Evolutionary conservation across 441 rosid species (phyloP).

Genomic region (Corymbia calophylla): DNA sequence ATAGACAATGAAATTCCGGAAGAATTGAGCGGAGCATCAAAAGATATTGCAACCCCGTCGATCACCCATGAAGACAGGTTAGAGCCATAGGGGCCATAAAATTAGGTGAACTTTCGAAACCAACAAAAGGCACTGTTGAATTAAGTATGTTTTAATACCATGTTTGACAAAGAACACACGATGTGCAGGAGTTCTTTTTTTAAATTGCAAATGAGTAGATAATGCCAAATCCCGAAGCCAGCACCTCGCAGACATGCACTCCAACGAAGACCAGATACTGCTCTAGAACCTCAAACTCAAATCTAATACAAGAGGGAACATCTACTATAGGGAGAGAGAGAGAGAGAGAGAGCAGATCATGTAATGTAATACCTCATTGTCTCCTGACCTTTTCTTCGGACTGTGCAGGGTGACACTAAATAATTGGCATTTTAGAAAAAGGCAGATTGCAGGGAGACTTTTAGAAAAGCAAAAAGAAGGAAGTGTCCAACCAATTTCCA

Average conservation of each 20-base stretch:
- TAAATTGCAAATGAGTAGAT: neutral
- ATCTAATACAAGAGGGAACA: neutral
- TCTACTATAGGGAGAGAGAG: neutral
- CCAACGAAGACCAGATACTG: neutral
- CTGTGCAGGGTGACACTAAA: constrained; percentile 8
- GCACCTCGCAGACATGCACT: neutral
- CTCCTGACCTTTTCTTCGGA: neutral
- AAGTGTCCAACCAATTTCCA: neutral
- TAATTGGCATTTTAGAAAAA: neutral
- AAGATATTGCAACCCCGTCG: neutral
- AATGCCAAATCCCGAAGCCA: neutral
- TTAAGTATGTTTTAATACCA: neutral
- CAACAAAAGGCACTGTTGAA: neutral
- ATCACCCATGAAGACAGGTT: neutral
- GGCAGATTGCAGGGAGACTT: neutral
- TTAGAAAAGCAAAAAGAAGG: neutral
- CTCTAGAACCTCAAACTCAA: neutral
- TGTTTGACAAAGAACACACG: neutral
- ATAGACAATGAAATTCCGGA: constrained; percentile 4
- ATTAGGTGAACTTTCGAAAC: neutral
- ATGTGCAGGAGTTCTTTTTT: neutral
- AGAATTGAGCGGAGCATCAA: constrained; percentile 2
- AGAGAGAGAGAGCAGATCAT: neutral
- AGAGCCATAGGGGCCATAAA: neutral
- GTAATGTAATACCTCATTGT: neutral